A percentile compares a stretch with the other conserved stretches of the same genome.
Evolutionary conservation across 305 asterid species (phyloP).

Genomic region (Fraxinus baroniana): DNA sequence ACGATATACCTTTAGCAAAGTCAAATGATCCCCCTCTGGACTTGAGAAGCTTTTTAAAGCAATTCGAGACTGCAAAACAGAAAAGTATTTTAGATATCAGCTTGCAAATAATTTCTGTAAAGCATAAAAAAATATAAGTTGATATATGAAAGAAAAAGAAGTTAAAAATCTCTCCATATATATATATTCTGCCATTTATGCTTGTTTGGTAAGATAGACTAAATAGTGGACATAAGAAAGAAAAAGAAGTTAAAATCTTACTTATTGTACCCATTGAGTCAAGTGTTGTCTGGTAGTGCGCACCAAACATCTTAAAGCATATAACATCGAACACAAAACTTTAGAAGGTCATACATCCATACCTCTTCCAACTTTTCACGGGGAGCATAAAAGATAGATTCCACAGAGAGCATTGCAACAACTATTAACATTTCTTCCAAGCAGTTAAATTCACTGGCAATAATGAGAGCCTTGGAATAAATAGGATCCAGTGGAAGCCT

Average conservation of each 20-base stretch:
- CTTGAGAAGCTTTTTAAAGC: constrained; percentile 79
- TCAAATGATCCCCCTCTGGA: constrained; percentile 90
- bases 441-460: constrained; percentile 82
- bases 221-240: constrained; percentile 16
- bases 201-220: not conserved
- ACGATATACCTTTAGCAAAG: constrained; percentile 77
- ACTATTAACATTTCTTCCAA: constrained; percentile 83
- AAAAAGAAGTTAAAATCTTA: not conserved
- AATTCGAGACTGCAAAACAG: constrained; percentile 58
- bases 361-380: constrained; percentile 98
- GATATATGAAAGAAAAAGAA: constrained; percentile 11
- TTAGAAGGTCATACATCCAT: constrained; percentile 17
- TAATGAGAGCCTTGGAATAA: constrained; percentile 85
- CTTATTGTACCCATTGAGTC: no score
- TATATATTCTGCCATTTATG: not conserved
- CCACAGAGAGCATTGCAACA: constrained; percentile 93
- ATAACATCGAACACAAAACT: not conserved
- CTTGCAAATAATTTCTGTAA: constrained; percentile 2
- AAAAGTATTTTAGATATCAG: constrained; percentile 19
- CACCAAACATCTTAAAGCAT: not conserved
- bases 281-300: not conserved
- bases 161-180: not conserved
- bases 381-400: constrained; percentile 88
- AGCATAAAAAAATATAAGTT: constrained; percentile 12
- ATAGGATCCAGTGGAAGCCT: constrained; percentile 89